These are phyloP conservation scores for Bertia moriformis DNA, from an alignment of 2,329 filamentous ascomycete genomes.

Conservation along the genomic window DNA sequence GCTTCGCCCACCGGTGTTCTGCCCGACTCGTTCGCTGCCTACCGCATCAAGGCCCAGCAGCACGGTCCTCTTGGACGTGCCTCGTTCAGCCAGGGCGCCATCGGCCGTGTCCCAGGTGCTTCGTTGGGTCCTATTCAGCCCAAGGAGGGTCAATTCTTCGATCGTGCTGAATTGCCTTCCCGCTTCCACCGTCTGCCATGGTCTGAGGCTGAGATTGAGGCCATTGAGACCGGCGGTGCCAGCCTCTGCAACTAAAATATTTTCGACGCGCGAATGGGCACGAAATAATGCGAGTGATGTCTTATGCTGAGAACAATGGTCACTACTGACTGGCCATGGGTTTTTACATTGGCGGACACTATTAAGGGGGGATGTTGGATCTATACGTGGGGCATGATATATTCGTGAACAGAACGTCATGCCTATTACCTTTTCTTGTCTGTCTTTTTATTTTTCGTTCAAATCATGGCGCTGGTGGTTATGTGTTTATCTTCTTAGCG, in stretches of 20 bases:
- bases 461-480: slow-evolving; percentile 1
- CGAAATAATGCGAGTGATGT: background rate
- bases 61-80: slow-evolving; percentile 35
- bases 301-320: background rate
- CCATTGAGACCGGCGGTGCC: slow-evolving; percentile 84
- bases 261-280: background rate
- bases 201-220: slow-evolving; percentile 77
- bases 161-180: slow-evolving; percentile 71
- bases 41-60: slow-evolving; percentile 41
- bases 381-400: too few species aligned
- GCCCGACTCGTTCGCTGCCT: slow-evolving; percentile 42
- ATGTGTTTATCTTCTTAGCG: background rate
- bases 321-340: background rate
- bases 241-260: slow-evolving; percentile 35
- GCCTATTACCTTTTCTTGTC: too few species aligned
- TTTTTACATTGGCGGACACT: too few species aligned
- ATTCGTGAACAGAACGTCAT: too few species aligned
- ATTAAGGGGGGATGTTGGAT: too few species aligned
- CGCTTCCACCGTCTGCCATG: slow-evolving; percentile 69
- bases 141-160: slow-evolving; percentile 62
- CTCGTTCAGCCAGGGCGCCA: slow-evolving; percentile 14
- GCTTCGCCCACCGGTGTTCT: slow-evolving; percentile 35
- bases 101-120: slow-evolving; percentile 51
- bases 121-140: slow-evolving; percentile 61
- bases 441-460: background rate